A percentile compares a stretch with the other conserved stretches of the same genome.
These are phyloP conservation scores for Anisodus tanguticus DNA, from an alignment of 257 asterid species.

Conservation along the genomic window DNA sequence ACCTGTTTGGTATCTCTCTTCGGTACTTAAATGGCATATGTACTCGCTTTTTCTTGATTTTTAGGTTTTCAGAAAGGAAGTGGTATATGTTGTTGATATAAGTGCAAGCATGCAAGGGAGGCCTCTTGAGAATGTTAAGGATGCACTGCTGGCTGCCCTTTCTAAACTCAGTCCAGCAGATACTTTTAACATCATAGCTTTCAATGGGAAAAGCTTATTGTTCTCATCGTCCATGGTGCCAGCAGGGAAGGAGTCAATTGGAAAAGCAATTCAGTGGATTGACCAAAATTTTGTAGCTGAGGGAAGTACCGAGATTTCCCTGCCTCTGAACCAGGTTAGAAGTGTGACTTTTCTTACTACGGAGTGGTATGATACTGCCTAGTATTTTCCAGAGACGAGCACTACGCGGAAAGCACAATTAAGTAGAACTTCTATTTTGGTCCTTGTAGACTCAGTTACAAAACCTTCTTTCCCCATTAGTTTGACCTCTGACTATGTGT, in stretches of 20 bases:
- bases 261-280: constrained; percentile 66
- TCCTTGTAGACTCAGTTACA: neutral
- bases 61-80: constrained; percentile 76
- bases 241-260: constrained; percentile 54
- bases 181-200: constrained; percentile 70
- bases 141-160: constrained; percentile 60
- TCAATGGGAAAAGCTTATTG: constrained; percentile 46
- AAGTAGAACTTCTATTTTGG: neutral
- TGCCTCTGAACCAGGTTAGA: constrained; percentile 68
- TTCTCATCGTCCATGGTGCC: constrained; percentile 63
- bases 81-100: constrained; percentile 69
- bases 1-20: neutral
- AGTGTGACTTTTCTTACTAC: neutral
- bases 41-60: constrained; percentile 8
- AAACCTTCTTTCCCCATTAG: neutral
- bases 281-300: constrained; percentile 53
- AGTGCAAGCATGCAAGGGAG: constrained; percentile 80
- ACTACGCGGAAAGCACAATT: neutral
- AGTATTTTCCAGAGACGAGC: neutral
- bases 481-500: neutral
- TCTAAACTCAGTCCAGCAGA: constrained; percentile 61
- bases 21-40: neutral
- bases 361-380: neutral
- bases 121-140: constrained; percentile 65
- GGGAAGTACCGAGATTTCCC: constrained; percentile 65